Percentiles rank a stretch among this genome's conserved stretches.
Conservation (phyloP, 805 yeast species). For the Naumovozyma baii region DNA sequence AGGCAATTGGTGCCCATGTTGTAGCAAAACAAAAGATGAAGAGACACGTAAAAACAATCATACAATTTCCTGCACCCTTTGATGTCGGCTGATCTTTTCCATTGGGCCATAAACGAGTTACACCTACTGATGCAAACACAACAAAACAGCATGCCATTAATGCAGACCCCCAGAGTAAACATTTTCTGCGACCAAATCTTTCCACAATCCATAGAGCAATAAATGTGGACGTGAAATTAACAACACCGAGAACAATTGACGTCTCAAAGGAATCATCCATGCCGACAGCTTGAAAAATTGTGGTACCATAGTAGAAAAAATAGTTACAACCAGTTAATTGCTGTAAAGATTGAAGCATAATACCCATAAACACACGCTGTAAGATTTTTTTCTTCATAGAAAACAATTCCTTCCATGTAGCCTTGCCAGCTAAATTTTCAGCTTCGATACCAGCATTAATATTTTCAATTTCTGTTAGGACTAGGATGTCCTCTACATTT, state of each 20-base stretch:
- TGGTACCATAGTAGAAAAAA: conserved; percentile 58
- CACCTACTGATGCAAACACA: conserved; percentile 52
- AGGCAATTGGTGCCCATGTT: conserved; percentile 65
- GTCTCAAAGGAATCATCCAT: conserved; percentile 48
- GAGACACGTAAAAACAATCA: conserved; percentile 61
- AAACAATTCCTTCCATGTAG: conserved; percentile 54
- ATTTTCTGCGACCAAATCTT: conserved; percentile 42
- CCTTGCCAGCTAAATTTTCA: conserved; percentile 51
- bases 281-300: conserved; percentile 53
- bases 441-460: conserved; percentile 55
- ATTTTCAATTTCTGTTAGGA: conserved; percentile 44
- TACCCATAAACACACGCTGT: conserved; percentile 40
- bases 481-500: conserved; percentile 44
- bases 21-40: conserved; percentile 63
- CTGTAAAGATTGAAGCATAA: conserved; percentile 48
- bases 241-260: conserved; percentile 47
- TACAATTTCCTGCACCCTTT: conserved; percentile 52
- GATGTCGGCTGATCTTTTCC: conserved; percentile 34
- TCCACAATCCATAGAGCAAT: conserved; percentile 42
- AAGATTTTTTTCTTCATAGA: conserved; percentile 57
- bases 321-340: conserved; percentile 59
- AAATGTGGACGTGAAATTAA: conserved; percentile 48
- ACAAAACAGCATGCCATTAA: conserved; percentile 39
- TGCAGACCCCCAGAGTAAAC: conserved; percentile 39
- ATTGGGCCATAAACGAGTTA: conserved; percentile 33